Evolutionary conservation across 2,329 filamentous ascomycete species (phyloP).

Genomic region (Ophiosphaerella herpotricha): DNA sequence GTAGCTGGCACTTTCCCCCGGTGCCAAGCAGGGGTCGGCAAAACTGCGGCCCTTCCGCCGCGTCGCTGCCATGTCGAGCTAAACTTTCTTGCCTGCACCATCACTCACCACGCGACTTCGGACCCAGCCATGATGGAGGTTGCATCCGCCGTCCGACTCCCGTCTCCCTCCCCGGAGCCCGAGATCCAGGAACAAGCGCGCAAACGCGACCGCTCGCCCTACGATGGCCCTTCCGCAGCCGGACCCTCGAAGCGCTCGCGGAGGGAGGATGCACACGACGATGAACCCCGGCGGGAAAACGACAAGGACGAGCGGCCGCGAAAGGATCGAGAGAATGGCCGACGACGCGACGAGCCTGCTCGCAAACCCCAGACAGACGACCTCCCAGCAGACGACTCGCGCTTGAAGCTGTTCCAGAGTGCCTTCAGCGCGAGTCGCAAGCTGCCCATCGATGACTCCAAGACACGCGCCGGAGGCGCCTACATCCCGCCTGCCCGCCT

Average conservation of each 20-base stretch:
- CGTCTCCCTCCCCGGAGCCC: constrained; percentile 57
- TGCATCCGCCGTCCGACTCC: constrained; percentile 60
- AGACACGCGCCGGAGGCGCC: constrained; percentile 90
- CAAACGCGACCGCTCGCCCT: constrained; percentile 61
- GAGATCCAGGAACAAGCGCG: constrained; percentile 51
- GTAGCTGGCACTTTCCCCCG: constrained; percentile 20
- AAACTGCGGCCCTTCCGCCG: constrained; percentile 22
- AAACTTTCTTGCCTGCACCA: constrained; percentile 33
- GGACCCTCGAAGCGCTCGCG: constrained; percentile 46
- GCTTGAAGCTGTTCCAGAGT: constrained; percentile 43
- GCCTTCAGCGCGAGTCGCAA: constrained; percentile 59
- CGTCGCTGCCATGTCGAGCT: constrained; percentile 12
- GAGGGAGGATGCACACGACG: constrained; percentile 28
- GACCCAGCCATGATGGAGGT: constrained; percentile 37
- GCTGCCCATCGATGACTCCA: constrained; percentile 90
- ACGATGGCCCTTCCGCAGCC: constrained; percentile 15
- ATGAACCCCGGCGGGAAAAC: constrained; percentile 52
- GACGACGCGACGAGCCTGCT: constrained; percentile 47
- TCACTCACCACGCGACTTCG: constrained; percentile 9
- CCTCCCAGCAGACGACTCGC: constrained; percentile 39
- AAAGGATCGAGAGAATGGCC: constrained; percentile 75
- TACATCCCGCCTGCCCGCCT: constrained; percentile 94
- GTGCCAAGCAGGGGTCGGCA: constrained; percentile 18
- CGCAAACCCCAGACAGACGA: constrained; percentile 31
- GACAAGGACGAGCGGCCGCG: constrained; percentile 53